These are phyloP conservation scores for Pelagomonas calceolata DNA, from an alignment of 108 stramenopile species.

Conservation along the genomic window DNA sequence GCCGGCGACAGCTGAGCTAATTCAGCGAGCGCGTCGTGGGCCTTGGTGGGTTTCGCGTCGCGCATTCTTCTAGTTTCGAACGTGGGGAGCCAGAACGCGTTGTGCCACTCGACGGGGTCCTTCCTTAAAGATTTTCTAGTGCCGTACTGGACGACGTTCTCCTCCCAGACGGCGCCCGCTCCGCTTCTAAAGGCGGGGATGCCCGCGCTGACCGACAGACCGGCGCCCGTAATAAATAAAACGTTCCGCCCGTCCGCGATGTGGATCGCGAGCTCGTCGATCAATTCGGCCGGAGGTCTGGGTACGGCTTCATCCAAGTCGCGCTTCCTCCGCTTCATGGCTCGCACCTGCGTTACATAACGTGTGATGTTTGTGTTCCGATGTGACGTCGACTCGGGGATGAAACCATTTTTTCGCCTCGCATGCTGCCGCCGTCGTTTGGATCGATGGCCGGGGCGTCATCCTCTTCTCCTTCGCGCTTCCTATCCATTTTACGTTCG, in stretches of 20 bases:
- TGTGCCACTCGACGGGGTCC: conserved; percentile 10
- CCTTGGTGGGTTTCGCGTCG: background rate
- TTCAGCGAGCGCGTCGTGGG: conserved; percentile 5
- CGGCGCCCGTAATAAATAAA: background rate
- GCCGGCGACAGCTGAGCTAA: background rate
- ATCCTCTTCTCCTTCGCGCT: no score
- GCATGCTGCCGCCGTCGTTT: no score
- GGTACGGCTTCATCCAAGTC: no score
- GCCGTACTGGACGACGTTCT: conserved; percentile 5
- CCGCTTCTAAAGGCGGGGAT: conserved; percentile 8
- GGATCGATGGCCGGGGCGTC: no score
- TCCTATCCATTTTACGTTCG: no score
- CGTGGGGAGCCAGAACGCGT: conserved; percentile 10
- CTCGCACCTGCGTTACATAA: no score
- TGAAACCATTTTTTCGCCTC: no score
- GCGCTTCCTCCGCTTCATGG: no score
- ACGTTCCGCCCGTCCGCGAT: background rate
- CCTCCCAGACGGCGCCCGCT: conserved; percentile 11
- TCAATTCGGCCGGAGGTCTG: no score
- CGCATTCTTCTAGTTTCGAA: background rate
- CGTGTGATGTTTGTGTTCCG: no score
- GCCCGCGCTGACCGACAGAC: conserved; percentile 2
- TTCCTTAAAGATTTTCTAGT: conserved; percentile 4
- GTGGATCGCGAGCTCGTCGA: background rate
- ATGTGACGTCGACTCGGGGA: no score